These are phyloP conservation scores for Pythium myriotylum DNA, from an alignment of 352 stramenopile species.

Conservation along the genomic window DNA sequence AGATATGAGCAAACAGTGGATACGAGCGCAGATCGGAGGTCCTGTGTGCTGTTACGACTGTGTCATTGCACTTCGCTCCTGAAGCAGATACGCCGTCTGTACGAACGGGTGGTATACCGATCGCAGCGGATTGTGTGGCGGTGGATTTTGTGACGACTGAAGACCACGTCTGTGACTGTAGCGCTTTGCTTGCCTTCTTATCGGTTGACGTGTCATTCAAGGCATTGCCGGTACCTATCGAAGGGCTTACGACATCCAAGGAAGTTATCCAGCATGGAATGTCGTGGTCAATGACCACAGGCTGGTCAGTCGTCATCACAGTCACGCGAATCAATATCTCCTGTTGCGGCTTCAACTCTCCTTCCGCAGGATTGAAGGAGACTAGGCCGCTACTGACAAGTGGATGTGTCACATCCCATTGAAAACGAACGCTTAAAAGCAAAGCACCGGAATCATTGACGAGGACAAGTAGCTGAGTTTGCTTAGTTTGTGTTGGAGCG, in stretches of 20 bases:
- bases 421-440: conserved; percentile 36
- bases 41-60: neutral
- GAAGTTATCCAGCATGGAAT: conserved; percentile 53
- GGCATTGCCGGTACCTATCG: neutral
- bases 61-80: too few species aligned
- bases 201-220: conserved; percentile 6
- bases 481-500: conserved; percentile 52
- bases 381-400: conserved; percentile 53
- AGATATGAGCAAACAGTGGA: conserved; percentile 54
- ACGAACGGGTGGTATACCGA: neutral
- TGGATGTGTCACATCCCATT: conserved; percentile 63
- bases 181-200: conserved; percentile 9
- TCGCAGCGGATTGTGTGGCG: conserved; percentile 51
- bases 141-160: conserved; percentile 68
- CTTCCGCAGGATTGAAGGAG: conserved; percentile 49
- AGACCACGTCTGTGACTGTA: conserved; percentile 4
- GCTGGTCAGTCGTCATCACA: conserved; percentile 40
- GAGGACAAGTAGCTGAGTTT: conserved; percentile 52
- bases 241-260: neutral
- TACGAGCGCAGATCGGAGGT: neutral
- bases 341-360: conserved; percentile 50
- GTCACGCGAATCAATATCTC: conserved; percentile 58
- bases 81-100: too few species aligned
- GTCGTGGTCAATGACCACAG: conserved; percentile 69
- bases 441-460: conserved; percentile 30